Percentiles rank a stretch among this genome's conserved stretches.
phyloP scores from a whole-genome alignment of 2,329 filamentous ascomycete species.

The Phialophora tarda region DNA sequence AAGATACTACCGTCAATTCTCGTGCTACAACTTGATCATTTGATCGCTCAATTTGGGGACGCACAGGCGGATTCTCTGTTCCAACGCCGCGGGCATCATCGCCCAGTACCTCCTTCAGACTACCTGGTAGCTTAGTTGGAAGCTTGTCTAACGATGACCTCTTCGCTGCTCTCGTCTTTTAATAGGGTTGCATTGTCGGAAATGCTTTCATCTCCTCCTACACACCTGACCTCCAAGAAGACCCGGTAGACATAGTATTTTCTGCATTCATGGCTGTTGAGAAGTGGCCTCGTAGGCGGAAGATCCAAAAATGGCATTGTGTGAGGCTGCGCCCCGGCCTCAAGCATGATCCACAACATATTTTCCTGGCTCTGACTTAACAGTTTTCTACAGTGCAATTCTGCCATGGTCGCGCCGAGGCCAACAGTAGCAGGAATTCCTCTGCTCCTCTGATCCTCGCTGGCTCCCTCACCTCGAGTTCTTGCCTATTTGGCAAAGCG shows the following conservation, averaged over 20 bases:
- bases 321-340: not conserved
- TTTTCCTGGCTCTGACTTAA: not conserved
- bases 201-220: not conserved
- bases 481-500: constrained; percentile 49
- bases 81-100: not conserved
- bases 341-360: constrained; percentile 5
- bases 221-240: not conserved
- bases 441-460: constrained; percentile 11
- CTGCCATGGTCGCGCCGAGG: not conserved
- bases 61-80: not conserved
- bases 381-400: not conserved
- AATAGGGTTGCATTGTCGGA: not conserved
- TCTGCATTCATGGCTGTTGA: not conserved
- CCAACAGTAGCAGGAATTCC: not conserved
- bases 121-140: not conserved
- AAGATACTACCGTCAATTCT: constrained; percentile 17
- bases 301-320: not conserved
- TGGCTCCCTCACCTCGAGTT: constrained; percentile 47
- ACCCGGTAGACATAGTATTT: not conserved
- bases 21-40: constrained; percentile 10
- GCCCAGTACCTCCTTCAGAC: not conserved
- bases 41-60: not conserved
- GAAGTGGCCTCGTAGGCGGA: not conserved
- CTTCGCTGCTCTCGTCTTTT: not conserved
- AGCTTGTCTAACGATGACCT: not conserved